These are phyloP conservation scores for Yamadazyma philogaea DNA, from an alignment of 805 yeast genomes.

Conservation along the genomic window DNA sequence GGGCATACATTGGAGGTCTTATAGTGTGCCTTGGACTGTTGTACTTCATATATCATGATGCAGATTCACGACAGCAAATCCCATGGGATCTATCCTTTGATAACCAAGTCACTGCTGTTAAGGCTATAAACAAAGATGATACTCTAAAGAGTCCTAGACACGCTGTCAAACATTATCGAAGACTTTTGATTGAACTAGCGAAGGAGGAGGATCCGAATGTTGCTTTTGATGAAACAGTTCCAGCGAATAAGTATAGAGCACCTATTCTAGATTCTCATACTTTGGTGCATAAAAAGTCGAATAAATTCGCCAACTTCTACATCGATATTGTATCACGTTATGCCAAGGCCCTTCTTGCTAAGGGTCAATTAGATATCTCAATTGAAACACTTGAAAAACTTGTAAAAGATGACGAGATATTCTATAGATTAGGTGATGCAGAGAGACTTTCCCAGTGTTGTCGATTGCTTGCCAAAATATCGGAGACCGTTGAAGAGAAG, in stretches of 20 bases:
- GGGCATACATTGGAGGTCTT: conserved; percentile 42
- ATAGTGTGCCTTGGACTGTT: conserved; percentile 38
- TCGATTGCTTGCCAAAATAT: conserved; percentile 30
- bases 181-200: conserved; percentile 35
- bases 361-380: conserved; percentile 34
- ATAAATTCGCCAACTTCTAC: conserved; percentile 38
- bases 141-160: conserved; percentile 39
- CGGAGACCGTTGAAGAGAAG: conserved; percentile 19
- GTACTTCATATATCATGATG: conserved; percentile 38
- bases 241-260: conserved; percentile 25
- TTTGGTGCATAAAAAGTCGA: conserved; percentile 28
- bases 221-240: conserved; percentile 25
- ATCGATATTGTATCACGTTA: conserved; percentile 41
- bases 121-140: conserved; percentile 44
- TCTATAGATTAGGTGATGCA: conserved; percentile 38
- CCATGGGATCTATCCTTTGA: conserved; percentile 36
- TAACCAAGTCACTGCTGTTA: conserved; percentile 36
- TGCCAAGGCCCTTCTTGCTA: conserved; percentile 39
- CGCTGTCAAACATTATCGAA: conserved; percentile 42
- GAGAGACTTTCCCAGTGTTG: conserved; percentile 41
- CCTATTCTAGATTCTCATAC: conserved; percentile 33
- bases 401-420: conserved; percentile 35
- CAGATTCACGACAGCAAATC: conserved; percentile 35
- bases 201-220: conserved; percentile 23
- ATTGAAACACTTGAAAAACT: conserved; percentile 26